phyloP scores from a whole-genome alignment of 805 yeast genomes.

The Jamesozyma piceae region DNA sequence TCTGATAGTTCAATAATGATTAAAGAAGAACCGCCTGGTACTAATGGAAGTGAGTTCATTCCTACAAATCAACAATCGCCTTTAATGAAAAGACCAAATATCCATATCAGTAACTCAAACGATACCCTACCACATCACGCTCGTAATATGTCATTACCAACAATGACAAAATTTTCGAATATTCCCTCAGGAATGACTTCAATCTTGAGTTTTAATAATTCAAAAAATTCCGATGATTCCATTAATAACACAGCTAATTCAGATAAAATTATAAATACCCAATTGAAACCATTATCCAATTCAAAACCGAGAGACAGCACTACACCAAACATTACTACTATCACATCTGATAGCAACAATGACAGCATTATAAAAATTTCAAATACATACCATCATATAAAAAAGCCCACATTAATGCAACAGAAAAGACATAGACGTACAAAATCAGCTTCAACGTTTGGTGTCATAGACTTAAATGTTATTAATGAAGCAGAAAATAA shows the following conservation, averaged over 20 bases:
- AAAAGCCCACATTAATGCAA: slow-evolving; percentile 7
- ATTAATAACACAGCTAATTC: neutral
- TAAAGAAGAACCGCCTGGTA: slow-evolving; percentile 22
- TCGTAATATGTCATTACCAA: slow-evolving; percentile 19
- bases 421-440: slow-evolving; percentile 22
- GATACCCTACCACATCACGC: slow-evolving; percentile 5
- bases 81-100: neutral
- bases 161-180: slow-evolving; percentile 7
- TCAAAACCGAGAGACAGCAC: neutral
- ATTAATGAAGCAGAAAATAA: slow-evolving; percentile 11
- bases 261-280: neutral
- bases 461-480: slow-evolving; percentile 26
- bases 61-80: slow-evolving; percentile 2
- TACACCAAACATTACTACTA: neutral
- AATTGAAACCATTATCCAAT: neutral
- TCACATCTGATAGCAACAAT: neutral
- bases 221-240: neutral
- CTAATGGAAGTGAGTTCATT: neutral
- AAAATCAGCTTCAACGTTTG: slow-evolving; percentile 21
- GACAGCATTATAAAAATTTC: neutral
- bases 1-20: slow-evolving; percentile 17
- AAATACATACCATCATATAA: neutral
- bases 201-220: slow-evolving; percentile 14
- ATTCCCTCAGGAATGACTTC: slow-evolving; percentile 16
- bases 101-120: neutral